Conservation (phyloP, 805 yeast genomes). For the Yarrowia deformans region DNA sequence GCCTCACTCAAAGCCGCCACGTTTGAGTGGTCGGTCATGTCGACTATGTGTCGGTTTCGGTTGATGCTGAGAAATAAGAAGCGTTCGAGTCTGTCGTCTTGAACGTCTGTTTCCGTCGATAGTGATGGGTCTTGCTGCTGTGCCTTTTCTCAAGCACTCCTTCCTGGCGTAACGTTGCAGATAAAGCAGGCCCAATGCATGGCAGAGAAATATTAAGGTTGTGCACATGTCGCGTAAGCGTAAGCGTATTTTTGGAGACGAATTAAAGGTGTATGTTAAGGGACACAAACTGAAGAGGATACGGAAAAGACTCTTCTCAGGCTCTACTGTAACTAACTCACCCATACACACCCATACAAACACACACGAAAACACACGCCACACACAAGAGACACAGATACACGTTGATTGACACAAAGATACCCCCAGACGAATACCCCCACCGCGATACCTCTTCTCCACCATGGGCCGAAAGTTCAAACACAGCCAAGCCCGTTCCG, state of each 20-base stretch:
- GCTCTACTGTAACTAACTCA: background rate
- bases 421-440: constrained; percentile 1
- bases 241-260: background rate
- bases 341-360: too few relatives aligned
- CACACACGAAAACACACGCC: background rate
- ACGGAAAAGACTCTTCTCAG: background rate
- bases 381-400: background rate
- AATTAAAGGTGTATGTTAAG: background rate
- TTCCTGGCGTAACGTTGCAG: constrained; percentile 1
- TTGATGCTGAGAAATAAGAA: background rate
- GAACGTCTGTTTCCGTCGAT: background rate
- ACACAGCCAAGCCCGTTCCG: background rate
- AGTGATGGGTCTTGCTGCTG: background rate
- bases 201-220: constrained; percentile 8
- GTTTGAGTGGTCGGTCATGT: background rate
- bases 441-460: background rate
- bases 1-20: background rate
- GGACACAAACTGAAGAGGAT: background rate
- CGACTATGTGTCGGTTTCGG: background rate
- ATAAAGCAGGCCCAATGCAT: constrained; percentile 23
- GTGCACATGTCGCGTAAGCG: constrained; percentile 8
- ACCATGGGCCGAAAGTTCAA: constrained; percentile 21
- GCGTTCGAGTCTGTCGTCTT: background rate
- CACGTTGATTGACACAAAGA: background rate
- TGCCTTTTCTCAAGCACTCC: too few relatives aligned